Evolutionary conservation across 1,139 yeast genomes (phyloP).

Genomic region (Eremothecium cymbalariae): DNA sequence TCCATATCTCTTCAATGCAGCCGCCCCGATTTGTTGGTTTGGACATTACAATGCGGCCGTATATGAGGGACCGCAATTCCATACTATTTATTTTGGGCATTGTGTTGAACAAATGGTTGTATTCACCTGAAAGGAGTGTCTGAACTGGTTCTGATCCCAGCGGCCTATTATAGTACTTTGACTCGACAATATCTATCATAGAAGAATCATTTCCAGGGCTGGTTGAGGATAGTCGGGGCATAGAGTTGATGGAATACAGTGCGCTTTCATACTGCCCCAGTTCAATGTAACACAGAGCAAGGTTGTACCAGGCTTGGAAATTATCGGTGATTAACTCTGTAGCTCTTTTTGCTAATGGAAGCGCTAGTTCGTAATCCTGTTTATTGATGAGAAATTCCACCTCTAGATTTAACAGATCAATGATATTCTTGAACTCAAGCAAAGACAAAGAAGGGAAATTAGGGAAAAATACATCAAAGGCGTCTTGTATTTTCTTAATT

Average conservation of each 20-base stretch:
- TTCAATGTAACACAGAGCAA: conserved; percentile 66
- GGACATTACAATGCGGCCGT: conserved; percentile 53
- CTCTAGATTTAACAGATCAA: conserved; percentile 52
- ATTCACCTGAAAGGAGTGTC: conserved; percentile 54
- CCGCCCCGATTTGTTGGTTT: conserved; percentile 59
- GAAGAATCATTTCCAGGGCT: conserved; percentile 20
- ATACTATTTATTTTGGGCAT: conserved; percentile 22
- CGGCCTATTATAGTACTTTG: conserved; percentile 26
- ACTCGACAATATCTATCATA: conserved; percentile 13
- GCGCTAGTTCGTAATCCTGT: conserved; percentile 61
- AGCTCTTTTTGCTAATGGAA: conserved; percentile 63
- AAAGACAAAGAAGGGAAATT: conserved; percentile 8
- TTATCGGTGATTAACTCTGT: conserved; percentile 80
- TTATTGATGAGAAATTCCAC: conserved; percentile 63
- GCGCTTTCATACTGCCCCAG: conserved; percentile 69
- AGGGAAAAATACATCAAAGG: conserved; percentile 33
- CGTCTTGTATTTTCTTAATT: conserved; percentile 50
- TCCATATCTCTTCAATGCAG: conserved; percentile 45
- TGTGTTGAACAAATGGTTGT: conserved; percentile 46
- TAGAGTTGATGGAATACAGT: conserved; percentile 72
- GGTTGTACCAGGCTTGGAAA: conserved; percentile 71
- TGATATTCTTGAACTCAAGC: conserved; percentile 47
- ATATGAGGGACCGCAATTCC: conserved; percentile 26
- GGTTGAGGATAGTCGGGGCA: conserved; percentile 47
- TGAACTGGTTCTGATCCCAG: conserved; percentile 36